A percentile compares a stretch with the other conserved stretches of the same genome.
These are phyloP conservation scores for Forsythia viridissima DNA, from an alignment of 257 asterid genomes.

Conservation along the genomic window DNA sequence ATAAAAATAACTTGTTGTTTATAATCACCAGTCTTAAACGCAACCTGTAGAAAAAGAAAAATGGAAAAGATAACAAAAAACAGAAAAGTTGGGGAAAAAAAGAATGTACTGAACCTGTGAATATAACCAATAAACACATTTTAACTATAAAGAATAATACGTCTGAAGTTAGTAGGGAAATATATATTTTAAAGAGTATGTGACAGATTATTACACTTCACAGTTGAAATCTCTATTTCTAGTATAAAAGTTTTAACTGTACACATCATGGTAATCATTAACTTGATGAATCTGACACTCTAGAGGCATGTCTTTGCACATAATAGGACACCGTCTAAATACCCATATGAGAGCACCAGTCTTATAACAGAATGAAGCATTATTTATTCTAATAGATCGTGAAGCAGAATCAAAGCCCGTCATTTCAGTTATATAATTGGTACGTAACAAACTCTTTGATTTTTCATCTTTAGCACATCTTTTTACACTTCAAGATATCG, in stretches of 20 bases:
- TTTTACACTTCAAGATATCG: neutral
- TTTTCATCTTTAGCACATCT: neutral
- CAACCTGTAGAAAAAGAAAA: slow-evolving; percentile 62
- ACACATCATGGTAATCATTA: neutral
- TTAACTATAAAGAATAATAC: neutral
- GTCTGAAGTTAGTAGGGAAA: neutral
- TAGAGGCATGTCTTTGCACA: neutral
- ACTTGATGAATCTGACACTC: neutral
- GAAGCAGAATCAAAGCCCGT: neutral
- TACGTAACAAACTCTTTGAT: neutral
- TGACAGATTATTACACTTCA: neutral
- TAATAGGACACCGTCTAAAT: neutral
- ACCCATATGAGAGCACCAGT: neutral
- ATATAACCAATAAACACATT: neutral
- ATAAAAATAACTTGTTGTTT: slow-evolving; percentile 87
- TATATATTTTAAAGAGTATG: neutral
- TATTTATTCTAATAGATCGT: neutral
- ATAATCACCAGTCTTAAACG: slow-evolving; percentile 90
- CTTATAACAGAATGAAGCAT: neutral
- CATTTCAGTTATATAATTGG: neutral
- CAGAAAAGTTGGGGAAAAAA: neutral
- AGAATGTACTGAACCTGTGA: neutral
- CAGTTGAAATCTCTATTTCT: neutral
- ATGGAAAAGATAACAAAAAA: slow-evolving; percentile 9
- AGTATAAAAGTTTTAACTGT: neutral